Percentiles rank a stretch among this genome's conserved stretches.
phyloP scores from a whole-genome alignment of 345 rosid species.

The Carallia brachiata region DNA sequence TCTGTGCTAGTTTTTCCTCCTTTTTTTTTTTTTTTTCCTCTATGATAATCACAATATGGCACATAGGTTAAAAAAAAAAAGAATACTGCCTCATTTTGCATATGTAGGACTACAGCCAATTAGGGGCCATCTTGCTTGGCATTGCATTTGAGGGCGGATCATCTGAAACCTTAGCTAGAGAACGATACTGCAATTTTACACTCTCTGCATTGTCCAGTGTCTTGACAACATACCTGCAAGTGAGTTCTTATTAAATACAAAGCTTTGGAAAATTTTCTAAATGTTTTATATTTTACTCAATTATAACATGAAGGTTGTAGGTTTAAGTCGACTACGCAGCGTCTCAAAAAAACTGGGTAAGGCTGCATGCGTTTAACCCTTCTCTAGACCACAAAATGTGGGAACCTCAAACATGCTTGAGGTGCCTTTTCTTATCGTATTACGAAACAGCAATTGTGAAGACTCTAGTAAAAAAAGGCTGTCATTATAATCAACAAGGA shows the following conservation, averaged over 20 bases:
- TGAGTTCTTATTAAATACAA: constrained; percentile 1
- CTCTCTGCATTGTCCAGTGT: constrained; percentile 90
- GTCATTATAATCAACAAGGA: neutral
- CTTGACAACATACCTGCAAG: constrained; percentile 83
- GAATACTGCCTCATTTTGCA: neutral
- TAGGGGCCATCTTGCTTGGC: constrained; percentile 51
- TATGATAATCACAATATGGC: constrained; percentile 1
- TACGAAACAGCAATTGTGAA: neutral
- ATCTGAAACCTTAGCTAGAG: constrained; percentile 67
- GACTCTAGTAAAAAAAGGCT: neutral
- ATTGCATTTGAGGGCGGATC: constrained; percentile 39
- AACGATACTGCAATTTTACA: constrained; percentile 85
- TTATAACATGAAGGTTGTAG: too few relatives aligned
- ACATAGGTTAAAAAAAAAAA: neutral
- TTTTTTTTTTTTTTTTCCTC: too few relatives aligned
- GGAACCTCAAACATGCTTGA: too few relatives aligned
- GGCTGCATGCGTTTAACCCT: too few relatives aligned
- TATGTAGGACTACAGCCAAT: constrained; percentile 46
- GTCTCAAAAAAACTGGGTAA: too few relatives aligned
- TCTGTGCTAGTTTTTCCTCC: too few relatives aligned
- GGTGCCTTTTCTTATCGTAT: too few relatives aligned
- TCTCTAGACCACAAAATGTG: too few relatives aligned
- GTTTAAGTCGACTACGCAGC: too few relatives aligned
- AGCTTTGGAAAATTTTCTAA: neutral
- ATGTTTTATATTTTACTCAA: neutral